Percentiles rank a stretch among this genome's conserved stretches.
phyloP scores from a whole-genome alignment of 306 rosid genomes.

The Cajanus cajan region DNA sequence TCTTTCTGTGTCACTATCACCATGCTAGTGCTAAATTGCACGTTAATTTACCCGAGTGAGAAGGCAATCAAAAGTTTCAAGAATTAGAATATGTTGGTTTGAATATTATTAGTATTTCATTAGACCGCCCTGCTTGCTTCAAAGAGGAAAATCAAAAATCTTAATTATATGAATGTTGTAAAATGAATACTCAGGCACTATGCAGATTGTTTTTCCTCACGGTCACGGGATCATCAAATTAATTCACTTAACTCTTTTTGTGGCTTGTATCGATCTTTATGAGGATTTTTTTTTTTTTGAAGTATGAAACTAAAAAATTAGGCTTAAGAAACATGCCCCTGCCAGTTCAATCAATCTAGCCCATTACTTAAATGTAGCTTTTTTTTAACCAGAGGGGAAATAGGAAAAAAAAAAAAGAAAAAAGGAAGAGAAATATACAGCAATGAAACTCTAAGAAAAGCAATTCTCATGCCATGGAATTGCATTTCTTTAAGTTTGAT shows the following conservation, averaged over 20 bases:
- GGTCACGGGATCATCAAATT: not conserved
- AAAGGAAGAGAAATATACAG: too few species aligned
- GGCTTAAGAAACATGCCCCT: too few species aligned
- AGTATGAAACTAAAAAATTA: too few species aligned
- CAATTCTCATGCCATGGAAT: too few species aligned
- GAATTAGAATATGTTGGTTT: not conserved
- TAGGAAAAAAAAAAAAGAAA: too few species aligned
- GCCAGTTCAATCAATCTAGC: not conserved
- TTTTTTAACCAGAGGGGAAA: too few species aligned
- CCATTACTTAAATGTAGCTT: not conserved
- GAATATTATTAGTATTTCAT: not conserved
- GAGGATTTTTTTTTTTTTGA: not conserved
- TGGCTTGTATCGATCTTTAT: not conserved
- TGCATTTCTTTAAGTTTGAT: too few species aligned
- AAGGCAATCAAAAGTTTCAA: constrained; percentile 2
- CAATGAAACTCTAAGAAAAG: too few species aligned
- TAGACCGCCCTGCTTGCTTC: too few species aligned
- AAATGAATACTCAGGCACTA: not conserved
- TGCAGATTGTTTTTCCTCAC: too few species aligned
- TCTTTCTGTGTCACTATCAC: constrained; percentile 9
- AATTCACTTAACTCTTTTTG: not conserved
- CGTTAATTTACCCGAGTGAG: not conserved
- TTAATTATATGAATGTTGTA: not conserved
- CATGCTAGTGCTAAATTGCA: not conserved
- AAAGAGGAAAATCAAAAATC: not conserved